Evolutionary conservation across 2,329 filamentous ascomycete species (phyloP).

Genomic region (Xylariaceae sp.): DNA sequence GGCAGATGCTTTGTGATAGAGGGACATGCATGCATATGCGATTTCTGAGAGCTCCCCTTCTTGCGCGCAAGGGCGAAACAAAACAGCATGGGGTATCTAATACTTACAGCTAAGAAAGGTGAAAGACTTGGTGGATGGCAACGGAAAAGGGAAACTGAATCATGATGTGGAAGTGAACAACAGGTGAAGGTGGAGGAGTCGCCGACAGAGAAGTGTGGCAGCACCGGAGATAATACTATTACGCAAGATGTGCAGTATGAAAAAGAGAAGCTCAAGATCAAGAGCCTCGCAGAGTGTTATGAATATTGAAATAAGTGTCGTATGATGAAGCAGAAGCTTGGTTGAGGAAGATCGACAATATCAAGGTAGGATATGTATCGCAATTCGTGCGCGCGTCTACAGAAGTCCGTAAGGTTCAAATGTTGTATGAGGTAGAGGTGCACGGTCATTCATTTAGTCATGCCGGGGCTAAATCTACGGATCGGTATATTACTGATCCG

Average conservation of each 20-base stretch:
- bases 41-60: neutral
- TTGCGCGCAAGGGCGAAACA: neutral
- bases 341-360: neutral
- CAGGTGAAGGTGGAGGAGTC: constrained; percentile 7
- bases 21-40: constrained; percentile 2
- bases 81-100: neutral
- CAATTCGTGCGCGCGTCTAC: too few species aligned
- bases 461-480: too few species aligned
- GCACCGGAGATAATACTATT: neutral
- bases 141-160: constrained; percentile 27
- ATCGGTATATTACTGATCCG: too few species aligned
- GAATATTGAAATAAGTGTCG: neutral
- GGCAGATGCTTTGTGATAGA: constrained; percentile 2
- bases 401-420: too few species aligned
- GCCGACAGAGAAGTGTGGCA: constrained; percentile 1
- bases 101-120: constrained; percentile 33
- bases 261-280: neutral
- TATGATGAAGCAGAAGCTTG: neutral
- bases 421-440: too few species aligned
- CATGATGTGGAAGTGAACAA: constrained; percentile 29
- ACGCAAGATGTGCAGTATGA: neutral
- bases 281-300: neutral
- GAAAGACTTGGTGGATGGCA: constrained; percentile 20
- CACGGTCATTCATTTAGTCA: too few species aligned
- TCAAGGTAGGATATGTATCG: too few species aligned